A percentile compares a stretch with the other conserved stretches of the same genome.
Conservation (phyloP, 2,329 filamentous ascomycete species). For the Pseudogymnoascus sp. region DNA sequence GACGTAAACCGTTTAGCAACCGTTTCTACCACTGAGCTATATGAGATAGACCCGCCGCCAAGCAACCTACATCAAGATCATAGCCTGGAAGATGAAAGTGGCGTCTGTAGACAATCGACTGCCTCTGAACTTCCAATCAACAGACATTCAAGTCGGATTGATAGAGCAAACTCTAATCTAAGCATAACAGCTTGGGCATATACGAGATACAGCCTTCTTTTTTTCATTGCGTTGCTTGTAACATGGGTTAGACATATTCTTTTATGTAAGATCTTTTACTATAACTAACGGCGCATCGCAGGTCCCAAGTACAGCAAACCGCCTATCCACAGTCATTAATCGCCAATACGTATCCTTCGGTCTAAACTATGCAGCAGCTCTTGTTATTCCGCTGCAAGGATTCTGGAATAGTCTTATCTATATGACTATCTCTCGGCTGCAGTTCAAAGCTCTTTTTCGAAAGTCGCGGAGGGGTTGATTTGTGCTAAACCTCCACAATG, state of each 20-base stretch:
- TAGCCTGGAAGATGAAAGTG: no score
- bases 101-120: no score
- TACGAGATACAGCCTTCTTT: conserved; percentile 56
- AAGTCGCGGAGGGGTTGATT: neutral
- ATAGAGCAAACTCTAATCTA: neutral
- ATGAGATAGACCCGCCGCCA: neutral
- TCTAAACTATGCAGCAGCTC: conserved; percentile 12
- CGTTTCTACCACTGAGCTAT: neutral
- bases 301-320: conserved; percentile 12
- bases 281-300: neutral
- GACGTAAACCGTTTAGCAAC: neutral
- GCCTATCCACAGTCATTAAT: conserved; percentile 10
- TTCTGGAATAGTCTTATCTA: conserved; percentile 54
- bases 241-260: conserved; percentile 47
- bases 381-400: conserved; percentile 46
- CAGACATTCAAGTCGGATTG: no score
- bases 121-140: no score
- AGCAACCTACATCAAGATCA: neutral
- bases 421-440: neutral
- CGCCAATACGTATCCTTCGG: conserved; percentile 5
- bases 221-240: conserved; percentile 59
- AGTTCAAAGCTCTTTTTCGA: conserved; percentile 7
- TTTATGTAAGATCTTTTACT: neutral
- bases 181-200: conserved; percentile 53
- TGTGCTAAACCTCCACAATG: neutral